A percentile compares a stretch with the other conserved stretches of the same genome.
Evolutionary conservation across 352 stramenopile species (phyloP).

Genomic region (Aphanomyces cochlioides): DNA sequence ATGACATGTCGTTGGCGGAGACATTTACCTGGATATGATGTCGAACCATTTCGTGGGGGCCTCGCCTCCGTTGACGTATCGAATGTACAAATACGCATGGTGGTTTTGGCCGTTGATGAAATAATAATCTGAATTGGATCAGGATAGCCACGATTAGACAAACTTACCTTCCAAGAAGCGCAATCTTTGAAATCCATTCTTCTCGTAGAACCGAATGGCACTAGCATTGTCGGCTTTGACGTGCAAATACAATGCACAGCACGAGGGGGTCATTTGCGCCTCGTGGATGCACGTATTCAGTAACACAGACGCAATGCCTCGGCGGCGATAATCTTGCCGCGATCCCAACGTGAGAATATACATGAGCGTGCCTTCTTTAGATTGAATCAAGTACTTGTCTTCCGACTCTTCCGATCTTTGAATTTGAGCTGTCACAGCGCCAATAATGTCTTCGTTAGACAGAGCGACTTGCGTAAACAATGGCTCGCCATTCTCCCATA

Average conservation of each 20-base stretch:
- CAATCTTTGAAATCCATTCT: constrained; percentile 92
- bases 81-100: constrained; percentile 82
- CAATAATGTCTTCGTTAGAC: constrained; percentile 55
- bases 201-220: constrained; percentile 95
- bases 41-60: constrained; percentile 65
- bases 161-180: constrained; percentile 85
- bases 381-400: constrained; percentile 54
- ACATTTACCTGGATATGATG: constrained; percentile 48
- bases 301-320: constrained; percentile 88
- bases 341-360: constrained; percentile 97
- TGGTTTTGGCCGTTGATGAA: constrained; percentile 78
- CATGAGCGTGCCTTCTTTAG: constrained; percentile 74
- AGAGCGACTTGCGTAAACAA: constrained; percentile 89
- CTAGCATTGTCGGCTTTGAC: constrained; percentile 94
- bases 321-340: constrained; percentile 70
- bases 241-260: constrained; percentile 94
- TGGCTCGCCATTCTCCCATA: constrained; percentile 84
- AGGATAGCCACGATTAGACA: constrained; percentile 1
- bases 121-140: constrained; percentile 64
- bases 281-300: constrained; percentile 87
- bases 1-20: neutral
- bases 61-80: constrained; percentile 71
- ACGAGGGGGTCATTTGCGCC: constrained; percentile 65
- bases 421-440: constrained; percentile 87
- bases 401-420: constrained; percentile 69